Percentiles rank a stretch among this genome's conserved stretches.
These are phyloP conservation scores for Tuber aestivum DNA, from an alignment of 495 filamentous ascomycete species.

Conservation along the genomic window DNA sequence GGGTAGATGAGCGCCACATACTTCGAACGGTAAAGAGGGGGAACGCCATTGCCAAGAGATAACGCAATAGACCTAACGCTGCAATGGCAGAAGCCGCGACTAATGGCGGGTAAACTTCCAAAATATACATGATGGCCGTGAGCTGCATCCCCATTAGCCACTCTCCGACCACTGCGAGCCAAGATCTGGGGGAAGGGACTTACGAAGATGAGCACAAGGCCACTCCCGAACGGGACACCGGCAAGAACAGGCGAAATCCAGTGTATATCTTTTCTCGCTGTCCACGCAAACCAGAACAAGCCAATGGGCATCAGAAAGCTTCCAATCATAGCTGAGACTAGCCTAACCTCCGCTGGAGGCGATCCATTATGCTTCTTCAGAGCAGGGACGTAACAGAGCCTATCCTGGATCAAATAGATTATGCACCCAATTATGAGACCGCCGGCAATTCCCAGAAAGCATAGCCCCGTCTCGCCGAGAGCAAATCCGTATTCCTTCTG, in stretches of 20 bases:
- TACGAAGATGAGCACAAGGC: constrained; percentile 41
- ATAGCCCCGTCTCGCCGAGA: constrained; percentile 51
- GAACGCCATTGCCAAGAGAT: constrained; percentile 57
- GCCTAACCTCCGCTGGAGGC: constrained; percentile 51
- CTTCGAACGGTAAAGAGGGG: constrained; percentile 59
- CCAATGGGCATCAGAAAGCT: constrained; percentile 52
- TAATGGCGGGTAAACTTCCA: constrained; percentile 41
- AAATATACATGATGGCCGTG: constrained; percentile 41
- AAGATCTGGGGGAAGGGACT: constrained; percentile 5
- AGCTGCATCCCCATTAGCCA: constrained; percentile 25
- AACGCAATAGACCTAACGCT: constrained; percentile 60
- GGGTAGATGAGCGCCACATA: constrained; percentile 39
- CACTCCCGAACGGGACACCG: constrained; percentile 55
- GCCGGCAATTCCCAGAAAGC: constrained; percentile 55
- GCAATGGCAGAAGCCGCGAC: constrained; percentile 54
- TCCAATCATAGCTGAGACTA: constrained; percentile 58
- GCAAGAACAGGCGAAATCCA: constrained; percentile 49
- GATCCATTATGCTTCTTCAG: constrained; percentile 35
- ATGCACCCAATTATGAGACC: constrained; percentile 51
- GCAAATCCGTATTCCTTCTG: constrained; percentile 50
- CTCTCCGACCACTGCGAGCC: not conserved
- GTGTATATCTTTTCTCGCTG: constrained; percentile 43
- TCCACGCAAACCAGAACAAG: constrained; percentile 51
- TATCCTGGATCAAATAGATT: constrained; percentile 41
- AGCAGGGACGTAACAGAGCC: constrained; percentile 36